Base-by-base conservation (phyloP, 2,329 filamentous ascomycete species). In the Fusarium tupiense region DNA sequence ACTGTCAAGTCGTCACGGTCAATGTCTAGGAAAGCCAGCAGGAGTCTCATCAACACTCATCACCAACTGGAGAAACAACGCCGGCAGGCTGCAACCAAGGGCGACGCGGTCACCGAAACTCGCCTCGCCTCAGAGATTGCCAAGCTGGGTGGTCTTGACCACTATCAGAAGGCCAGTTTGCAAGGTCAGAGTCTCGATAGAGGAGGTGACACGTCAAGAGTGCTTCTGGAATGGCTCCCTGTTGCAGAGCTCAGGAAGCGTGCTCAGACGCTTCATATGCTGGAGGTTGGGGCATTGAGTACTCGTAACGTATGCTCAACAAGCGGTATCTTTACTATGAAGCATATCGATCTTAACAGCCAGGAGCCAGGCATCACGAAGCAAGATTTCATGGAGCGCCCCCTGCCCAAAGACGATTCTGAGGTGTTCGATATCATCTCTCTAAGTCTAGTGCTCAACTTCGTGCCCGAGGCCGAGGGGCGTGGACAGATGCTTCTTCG, bases 381-480 rank as follows among this genome's bases (percentile, higher is more conserved):
- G 82, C 94, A 98, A 80, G 94, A 99, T 82, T 98, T 99, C 79
- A 98, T 99, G 95, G 85, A 94, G 75, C 88, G 95, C 33, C 93
- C 95, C 1, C 82, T 96, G 7, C 96, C 96, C 0, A 81, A 80
- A 10, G 81, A 87, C 29, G 85, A 88, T 11, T 82, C 84, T 2
- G 91, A 95, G 46, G 86, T 86, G 29, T 98, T 98, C 80, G 94
- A 99, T 80, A 90, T 98, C 59, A 92, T 99, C 78, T 98, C 95
- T 57, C 86, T 99, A 31, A 98, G 95, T 14, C 85, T 99, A 61
- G 96, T 99, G 10, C 87, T 99, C 72, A 99, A 99, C 82, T 99
- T 95, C 80, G 95, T 98, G 7, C 94, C 96, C 1, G 91, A 95
- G 75, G 88, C 94, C 7, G 84, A 84, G 38, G 89, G 87, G 9